Base-by-base conservation (phyloP, 192 early-diverging fungal genomes). In the Linnemannia exigua region DNA sequence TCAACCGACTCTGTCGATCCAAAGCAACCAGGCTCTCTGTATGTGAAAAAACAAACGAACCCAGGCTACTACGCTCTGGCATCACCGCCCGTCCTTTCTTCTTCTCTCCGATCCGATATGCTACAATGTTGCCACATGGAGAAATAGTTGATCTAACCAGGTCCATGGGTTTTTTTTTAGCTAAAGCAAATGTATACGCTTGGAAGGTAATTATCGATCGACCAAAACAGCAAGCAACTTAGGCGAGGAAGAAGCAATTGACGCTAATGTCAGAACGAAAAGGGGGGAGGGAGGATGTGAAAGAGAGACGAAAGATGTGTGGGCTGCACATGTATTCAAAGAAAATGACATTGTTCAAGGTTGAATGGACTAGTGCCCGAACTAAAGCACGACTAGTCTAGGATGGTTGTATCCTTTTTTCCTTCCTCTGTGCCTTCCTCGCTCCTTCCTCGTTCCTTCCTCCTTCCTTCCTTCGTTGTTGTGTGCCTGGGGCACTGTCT, bases 111-210 rank as follows among this genome's bases (percentile, higher is more conserved):
- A 50, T 37, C 16, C 9, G 41, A 44, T 3, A 16, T 5, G 5
- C 12, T 74, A 14, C 16, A 3, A 16, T 5, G 5, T 17, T 74
- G 25, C 16, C 2, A 22, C 5, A 19, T 28, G 15, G 31, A 36
- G 11, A 17, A 52, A 6, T 20, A 41, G 14, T 25, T n/a, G 3
- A 0, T 28, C 28, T 20, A 11, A n/a, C n/a, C 35, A 50, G 14
- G 17, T 20, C n/a, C 14, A 33, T 16, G 19, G 12, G 25, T 12
- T 76, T 20, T 76, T 69, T 38, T 52, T 41, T 67, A 86, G 83
- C 54, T 86, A 54, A 86, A 86, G 78, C 83, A 86, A 58, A 86
- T 86, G 78, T 86, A 86, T 44, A 80, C 83, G 0, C 78, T 86
- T n/a, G 83, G 83, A 72, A 86, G 82, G 82, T 84, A 79, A 74